Base-by-base conservation (phyloP, 1,139 yeast genomes). In the Yamadazyma diddensiae region DNA sequence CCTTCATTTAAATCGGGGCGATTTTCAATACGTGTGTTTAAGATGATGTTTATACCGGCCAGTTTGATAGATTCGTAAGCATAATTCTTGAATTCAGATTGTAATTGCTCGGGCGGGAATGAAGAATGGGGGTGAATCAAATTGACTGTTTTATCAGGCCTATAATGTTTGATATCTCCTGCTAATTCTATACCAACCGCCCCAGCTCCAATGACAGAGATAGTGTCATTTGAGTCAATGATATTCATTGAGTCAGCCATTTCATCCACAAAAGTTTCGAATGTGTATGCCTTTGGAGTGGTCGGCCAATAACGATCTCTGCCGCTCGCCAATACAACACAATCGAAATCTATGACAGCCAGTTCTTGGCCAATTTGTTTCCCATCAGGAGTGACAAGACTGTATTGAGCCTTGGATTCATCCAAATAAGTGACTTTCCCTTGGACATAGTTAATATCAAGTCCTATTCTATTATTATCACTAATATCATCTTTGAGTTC, bases 291-390 rank as follows among this genome's bases (percentile, higher is more conserved):
- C 17, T 46, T 42, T 1, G 81, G 81, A 14, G 76, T 73, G 21
- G 73, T 65, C 9, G 81, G 82, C 77, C 77, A 74, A 26, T 55
- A 52, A 37, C 80, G 53, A 37, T 71, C 61, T 47, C 79, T 52
- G 1, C 82, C 82, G 3, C 73, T 53, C 3, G 79, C 77, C 39
- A 66, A 47, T 4, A 74, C 55, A 15, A 68, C 68, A 40, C 69
- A 73, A 42, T 73, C 77, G 46, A 73, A 76, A n/a, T 52, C 52
- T 14, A 72, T 49, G 1, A 41, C 41, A n/a, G 55, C 57, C 11
- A 37, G 42, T 9, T 32, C 36, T n/a, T 28, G 30, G 6, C 42
- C 47, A 17, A 36, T 38, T 26, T 42, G 44, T 13, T 28, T 15
- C 3, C 20, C 14, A 15, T 33, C 37, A 5, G 26, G 9, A 5